phyloP scores from a whole-genome alignment of 2,329 filamentous ascomycete genomes.

The Verticillium alfalfae region DNA sequence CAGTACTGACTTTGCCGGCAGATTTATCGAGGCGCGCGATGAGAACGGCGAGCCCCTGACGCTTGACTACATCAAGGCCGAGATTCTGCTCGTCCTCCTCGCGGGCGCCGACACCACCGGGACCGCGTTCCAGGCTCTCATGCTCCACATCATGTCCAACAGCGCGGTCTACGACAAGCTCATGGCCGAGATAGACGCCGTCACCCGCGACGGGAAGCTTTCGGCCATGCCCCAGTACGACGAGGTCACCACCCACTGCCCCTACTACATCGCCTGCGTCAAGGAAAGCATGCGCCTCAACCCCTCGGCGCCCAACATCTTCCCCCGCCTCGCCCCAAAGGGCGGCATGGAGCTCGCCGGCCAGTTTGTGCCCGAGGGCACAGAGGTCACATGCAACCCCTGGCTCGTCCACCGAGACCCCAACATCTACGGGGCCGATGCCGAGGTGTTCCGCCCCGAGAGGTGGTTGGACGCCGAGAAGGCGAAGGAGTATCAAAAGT shows the following conservation, averaged over 20 bases:
- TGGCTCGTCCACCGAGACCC: constrained; percentile 39
- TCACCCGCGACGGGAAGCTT: constrained; percentile 22
- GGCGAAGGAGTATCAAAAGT: constrained; percentile 36
- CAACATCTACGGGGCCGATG: constrained; percentile 33
- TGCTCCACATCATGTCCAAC: constrained; percentile 33
- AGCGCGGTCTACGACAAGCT: constrained; percentile 35
- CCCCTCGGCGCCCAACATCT: constrained; percentile 44
- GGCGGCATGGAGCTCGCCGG: constrained; percentile 22
- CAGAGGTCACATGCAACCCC: constrained; percentile 39
- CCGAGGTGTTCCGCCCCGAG: constrained; percentile 40
- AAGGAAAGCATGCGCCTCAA: constrained; percentile 44
- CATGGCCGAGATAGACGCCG: constrained; percentile 38
- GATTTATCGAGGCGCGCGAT: constrained; percentile 37
- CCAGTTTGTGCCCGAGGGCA: constrained; percentile 24
- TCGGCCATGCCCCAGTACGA: constrained; percentile 28
- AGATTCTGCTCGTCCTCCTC: constrained; percentile 44
- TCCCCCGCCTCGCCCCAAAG: constrained; percentile 34
- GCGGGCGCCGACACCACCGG: constrained; percentile 48
- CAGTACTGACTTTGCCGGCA: constrained; percentile 3
- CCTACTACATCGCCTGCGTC: constrained; percentile 44
- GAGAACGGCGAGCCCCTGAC: constrained; percentile 39
- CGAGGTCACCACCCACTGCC: constrained; percentile 33
- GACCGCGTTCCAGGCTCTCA: constrained; percentile 41
- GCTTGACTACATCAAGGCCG: constrained; percentile 45
- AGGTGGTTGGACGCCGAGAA: constrained; percentile 37